phyloP scores from a whole-genome alignment of 2,329 filamentous ascomycete genomes.

The Colletotrichum cereale region DNA sequence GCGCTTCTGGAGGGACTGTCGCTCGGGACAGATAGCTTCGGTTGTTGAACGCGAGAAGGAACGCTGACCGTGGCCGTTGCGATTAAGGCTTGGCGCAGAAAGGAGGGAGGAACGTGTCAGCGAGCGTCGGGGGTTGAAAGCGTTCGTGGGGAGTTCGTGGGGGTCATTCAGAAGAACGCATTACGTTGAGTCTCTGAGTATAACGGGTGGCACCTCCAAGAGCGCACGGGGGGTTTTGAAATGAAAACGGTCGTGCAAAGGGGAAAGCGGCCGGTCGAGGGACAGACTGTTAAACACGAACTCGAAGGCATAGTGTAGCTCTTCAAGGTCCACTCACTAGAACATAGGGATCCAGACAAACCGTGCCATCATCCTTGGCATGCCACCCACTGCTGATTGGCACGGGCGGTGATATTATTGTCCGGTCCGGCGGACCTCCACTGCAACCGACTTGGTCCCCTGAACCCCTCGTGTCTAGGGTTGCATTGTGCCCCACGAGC shows the following conservation, averaged over 20 bases:
- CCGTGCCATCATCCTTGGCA: constrained; percentile 1
- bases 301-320: constrained; percentile 32
- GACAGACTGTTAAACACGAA: constrained; percentile 33
- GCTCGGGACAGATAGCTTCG: constrained; percentile 9
- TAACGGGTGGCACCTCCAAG: constrained; percentile 14
- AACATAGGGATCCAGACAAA: constrained; percentile 30
- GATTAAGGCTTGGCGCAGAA: constrained; percentile 36
- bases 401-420: constrained; percentile 30
- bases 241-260: constrained; percentile 23
- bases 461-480: constrained; percentile 15
- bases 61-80: constrained; percentile 35
- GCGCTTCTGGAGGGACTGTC: constrained; percentile 3
- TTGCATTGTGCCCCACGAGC: constrained; percentile 18
- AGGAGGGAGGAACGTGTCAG: constrained; percentile 37
- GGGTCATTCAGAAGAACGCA: constrained; percentile 32
- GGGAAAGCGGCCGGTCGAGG: constrained; percentile 10
- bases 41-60: constrained; percentile 27
- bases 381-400: constrained; percentile 23
- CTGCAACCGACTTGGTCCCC: background rate
- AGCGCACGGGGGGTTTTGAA: background rate
- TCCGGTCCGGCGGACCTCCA: constrained; percentile 21
- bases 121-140: constrained; percentile 16
- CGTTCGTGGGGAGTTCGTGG: constrained; percentile 12
- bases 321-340: constrained; percentile 34
- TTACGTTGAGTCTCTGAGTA: constrained; percentile 19